These are phyloP conservation scores for Penicillium paneum DNA, from an alignment of 2,329 filamentous ascomycete species.

Conservation along the genomic window DNA sequence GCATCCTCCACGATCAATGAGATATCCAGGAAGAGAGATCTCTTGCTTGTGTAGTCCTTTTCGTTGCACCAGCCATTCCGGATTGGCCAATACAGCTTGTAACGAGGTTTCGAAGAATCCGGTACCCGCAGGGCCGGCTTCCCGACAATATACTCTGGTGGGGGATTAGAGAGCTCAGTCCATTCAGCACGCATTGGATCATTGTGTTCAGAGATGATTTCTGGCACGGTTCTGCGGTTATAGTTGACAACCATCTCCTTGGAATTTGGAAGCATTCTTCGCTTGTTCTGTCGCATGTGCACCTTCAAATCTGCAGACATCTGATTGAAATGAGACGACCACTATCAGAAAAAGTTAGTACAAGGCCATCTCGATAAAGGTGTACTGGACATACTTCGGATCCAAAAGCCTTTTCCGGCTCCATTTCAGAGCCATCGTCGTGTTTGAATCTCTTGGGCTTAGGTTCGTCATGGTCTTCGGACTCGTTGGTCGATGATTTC, in stretches of 20 bases:
- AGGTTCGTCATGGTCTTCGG: constrained; percentile 76
- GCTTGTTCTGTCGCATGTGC: constrained; percentile 89
- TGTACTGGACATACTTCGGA: constrained; percentile 63
- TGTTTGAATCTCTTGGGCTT: constrained; percentile 64
- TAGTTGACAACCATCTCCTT: constrained; percentile 94
- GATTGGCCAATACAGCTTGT: constrained; percentile 91
- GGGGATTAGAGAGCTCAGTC: constrained; percentile 72
- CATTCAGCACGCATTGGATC: constrained; percentile 91
- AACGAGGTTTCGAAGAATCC: constrained; percentile 82
- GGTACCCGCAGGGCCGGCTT: constrained; percentile 80
- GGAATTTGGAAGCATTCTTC: constrained; percentile 92
- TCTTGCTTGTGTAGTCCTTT: constrained; percentile 75
- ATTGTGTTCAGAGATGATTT: constrained; percentile 90
- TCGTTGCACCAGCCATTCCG: constrained; percentile 86
- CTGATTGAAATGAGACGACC: constrained; percentile 66
- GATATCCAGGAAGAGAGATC: constrained; percentile 80
- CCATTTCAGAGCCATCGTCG: constrained; percentile 49
- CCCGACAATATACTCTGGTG: constrained; percentile 77
- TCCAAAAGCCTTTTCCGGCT: constrained; percentile 78
- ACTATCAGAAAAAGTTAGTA: constrained; percentile 37
- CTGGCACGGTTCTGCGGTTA: constrained; percentile 78
- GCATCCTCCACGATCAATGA: constrained; percentile 82
- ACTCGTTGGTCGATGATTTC: constrained; percentile 73
- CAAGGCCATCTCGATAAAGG: not conserved
- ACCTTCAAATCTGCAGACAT: constrained; percentile 84